Evolutionary conservation across 1,284 basidiomycete species (phyloP), one percentile per base, ranked within the genome.

Genomic region (Phellopilus nigrolimitatus): DNA sequence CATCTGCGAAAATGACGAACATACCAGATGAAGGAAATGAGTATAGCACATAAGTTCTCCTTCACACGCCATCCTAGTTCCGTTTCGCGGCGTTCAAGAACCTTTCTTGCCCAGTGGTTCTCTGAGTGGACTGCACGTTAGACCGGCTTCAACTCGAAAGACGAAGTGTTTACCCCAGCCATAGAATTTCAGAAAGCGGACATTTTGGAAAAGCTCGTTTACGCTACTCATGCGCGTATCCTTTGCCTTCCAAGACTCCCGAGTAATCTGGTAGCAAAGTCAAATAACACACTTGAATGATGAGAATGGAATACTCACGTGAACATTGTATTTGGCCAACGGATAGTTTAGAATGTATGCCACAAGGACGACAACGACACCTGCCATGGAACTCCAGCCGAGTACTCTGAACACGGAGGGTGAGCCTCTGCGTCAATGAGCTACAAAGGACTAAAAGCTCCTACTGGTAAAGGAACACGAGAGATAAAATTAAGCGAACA

Each of bases 341-440:
- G 80, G 79, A 56, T 80, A 82, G 62, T 85, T 86, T 56, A 87
- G 60, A 1, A 80, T 70, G 53, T 83, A 83, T 4, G 82, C 82
- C 3, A 88, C 57, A 4, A 84, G 61, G 13, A 92, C 76, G 24
- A 91, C 79, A 12, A 75, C 71, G 3, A 91, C 80, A n/a, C 88
- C 88, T 10, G 84, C 81, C 25, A 93, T 73, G 0, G 87, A 81
- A 38, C 87, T 87, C 86, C 88, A 91, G 6, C 91, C 91, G 34
- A 93, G 74, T 24, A 93, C 71, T 46, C 88, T 90, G 55, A 15
- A 25, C 17, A 13, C 44, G 10, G 1, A 34, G 21, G 27, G 37
- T 28, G 33, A 50, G 22, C 9, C 21, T 34, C n/a, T 15, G 34
- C 12, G 25, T 6, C 31, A 31, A 46, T 39, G 7, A 42, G 34